Evolutionary conservation across 148 eudicot species (phyloP).

Genomic region (Vaccinium darrowii): DNA sequence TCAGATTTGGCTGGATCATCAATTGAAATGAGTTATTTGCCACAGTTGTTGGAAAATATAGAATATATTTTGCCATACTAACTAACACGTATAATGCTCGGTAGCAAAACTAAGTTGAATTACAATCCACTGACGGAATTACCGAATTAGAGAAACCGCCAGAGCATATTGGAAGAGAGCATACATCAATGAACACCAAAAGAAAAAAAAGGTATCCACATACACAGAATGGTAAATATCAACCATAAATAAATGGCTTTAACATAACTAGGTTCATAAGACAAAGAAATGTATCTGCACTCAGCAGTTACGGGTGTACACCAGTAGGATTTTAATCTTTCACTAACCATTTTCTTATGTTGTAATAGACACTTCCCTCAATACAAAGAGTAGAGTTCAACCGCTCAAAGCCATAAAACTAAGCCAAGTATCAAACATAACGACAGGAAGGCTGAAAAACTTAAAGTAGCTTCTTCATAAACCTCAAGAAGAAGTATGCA

Average conservation of each 20-base stretch:
- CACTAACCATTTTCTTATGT: neutral
- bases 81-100: neutral
- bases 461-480: neutral
- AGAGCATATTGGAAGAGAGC: neutral
- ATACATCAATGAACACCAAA: neutral
- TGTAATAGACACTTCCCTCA: neutral
- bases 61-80: neutral
- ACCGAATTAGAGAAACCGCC: neutral
- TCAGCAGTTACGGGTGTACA: neutral
- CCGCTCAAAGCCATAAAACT: neutral
- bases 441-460: constrained; percentile 2
- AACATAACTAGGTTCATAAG: neutral
- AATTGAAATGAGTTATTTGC: neutral
- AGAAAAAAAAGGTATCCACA: neutral
- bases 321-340: neutral
- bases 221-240: neutral
- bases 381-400: neutral
- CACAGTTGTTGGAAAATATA: neutral
- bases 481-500: neutral
- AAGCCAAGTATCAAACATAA: neutral
- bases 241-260: neutral
- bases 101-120: neutral
- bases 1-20: constrained; percentile 45
- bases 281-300: neutral
- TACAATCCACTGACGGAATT: neutral